phyloP scores from a whole-genome alignment of 2,329 filamentous ascomycete genomes.

The Shiraia bambusicola region DNA sequence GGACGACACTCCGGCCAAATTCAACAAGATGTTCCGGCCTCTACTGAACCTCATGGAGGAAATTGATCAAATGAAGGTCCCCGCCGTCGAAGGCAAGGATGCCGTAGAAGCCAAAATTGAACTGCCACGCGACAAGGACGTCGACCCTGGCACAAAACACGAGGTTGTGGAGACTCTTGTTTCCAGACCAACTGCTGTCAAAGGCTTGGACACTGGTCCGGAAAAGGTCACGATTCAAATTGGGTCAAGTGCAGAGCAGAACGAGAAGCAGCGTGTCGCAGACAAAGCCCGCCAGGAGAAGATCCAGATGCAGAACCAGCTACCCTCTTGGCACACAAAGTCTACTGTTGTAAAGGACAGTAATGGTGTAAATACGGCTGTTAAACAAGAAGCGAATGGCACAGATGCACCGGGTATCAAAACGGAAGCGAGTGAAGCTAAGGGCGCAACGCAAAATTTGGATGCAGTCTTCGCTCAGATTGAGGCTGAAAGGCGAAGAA shows the following conservation, averaged over 20 bases:
- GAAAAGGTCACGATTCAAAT: slow-evolving; percentile 71
- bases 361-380: slow-evolving; percentile 49
- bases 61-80: slow-evolving; percentile 73
- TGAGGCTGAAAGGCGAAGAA: slow-evolving; percentile 58
- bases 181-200: slow-evolving; percentile 66
- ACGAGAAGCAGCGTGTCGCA: slow-evolving; percentile 66
- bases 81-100: slow-evolving; percentile 70
- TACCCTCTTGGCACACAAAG: slow-evolving; percentile 71
- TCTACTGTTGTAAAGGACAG: slow-evolving; percentile 60
- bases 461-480: slow-evolving; percentile 69
- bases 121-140: slow-evolving; percentile 65
- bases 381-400: slow-evolving; percentile 44
- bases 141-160: slow-evolving; percentile 63
- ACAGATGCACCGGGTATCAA: slow-evolving; percentile 40
- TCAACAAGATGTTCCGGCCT: slow-evolving; percentile 79
- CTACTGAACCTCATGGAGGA: slow-evolving; percentile 74
- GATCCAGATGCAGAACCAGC: slow-evolving; percentile 66
- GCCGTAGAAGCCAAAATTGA: slow-evolving; percentile 65
- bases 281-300: slow-evolving; percentile 67
- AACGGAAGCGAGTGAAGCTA: slow-evolving; percentile 51
- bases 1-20: slow-evolving; percentile 46
- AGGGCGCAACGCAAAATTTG: slow-evolving; percentile 57
- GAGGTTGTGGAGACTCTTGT: slow-evolving; percentile 57
- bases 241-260: slow-evolving; percentile 64
- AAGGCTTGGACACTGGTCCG: slow-evolving; percentile 65